Percentiles rank a stretch among this genome's conserved stretches.
Conservation (phyloP, 768 basidiomycete genomes). For the Boletus reticulatus region DNA sequence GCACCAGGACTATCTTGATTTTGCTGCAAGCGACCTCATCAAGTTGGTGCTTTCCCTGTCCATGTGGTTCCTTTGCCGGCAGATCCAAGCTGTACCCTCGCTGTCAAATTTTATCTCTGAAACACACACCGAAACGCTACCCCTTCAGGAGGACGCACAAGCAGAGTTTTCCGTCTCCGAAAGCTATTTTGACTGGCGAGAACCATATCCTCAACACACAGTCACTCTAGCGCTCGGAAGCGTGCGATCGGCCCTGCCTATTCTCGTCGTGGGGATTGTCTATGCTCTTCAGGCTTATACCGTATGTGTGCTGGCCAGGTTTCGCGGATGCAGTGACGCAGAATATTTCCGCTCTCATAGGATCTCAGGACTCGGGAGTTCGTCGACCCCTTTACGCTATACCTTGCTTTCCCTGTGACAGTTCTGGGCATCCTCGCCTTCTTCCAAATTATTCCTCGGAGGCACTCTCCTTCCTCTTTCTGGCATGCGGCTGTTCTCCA, state of each 20-base stretch:
- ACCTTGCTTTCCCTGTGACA: conserved; percentile 23
- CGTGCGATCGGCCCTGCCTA: conserved; percentile 13
- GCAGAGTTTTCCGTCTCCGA: neutral
- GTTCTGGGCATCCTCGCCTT: conserved; percentile 20
- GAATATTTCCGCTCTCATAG: conserved; percentile 18
- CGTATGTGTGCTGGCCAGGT: conserved; percentile 15
- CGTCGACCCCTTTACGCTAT: conserved; percentile 21
- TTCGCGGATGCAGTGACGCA: neutral
- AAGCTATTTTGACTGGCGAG: neutral
- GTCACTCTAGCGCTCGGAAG: conserved; percentile 2
- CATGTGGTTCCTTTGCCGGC: conserved; percentile 11
- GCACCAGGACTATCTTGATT: conserved; percentile 10
- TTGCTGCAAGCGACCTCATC: conserved; percentile 18
- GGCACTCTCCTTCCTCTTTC: conserved; percentile 18
- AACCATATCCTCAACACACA: conserved; percentile 1
- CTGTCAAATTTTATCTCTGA: conserved; percentile 3
- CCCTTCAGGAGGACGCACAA: conserved; percentile 7
- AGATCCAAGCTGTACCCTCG: neutral
- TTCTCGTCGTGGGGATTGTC: conserved; percentile 13
- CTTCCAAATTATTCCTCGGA: conserved; percentile 17
- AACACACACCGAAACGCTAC: conserved; percentile 4
- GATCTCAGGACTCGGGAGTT: conserved; percentile 15
- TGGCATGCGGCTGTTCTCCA: conserved; percentile 36
- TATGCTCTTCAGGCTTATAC: conserved; percentile 13
- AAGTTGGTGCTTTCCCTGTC: conserved; percentile 18